Conservation (phyloP, 768 basidiomycete genomes). For the Amanita jacksonii region DNA sequence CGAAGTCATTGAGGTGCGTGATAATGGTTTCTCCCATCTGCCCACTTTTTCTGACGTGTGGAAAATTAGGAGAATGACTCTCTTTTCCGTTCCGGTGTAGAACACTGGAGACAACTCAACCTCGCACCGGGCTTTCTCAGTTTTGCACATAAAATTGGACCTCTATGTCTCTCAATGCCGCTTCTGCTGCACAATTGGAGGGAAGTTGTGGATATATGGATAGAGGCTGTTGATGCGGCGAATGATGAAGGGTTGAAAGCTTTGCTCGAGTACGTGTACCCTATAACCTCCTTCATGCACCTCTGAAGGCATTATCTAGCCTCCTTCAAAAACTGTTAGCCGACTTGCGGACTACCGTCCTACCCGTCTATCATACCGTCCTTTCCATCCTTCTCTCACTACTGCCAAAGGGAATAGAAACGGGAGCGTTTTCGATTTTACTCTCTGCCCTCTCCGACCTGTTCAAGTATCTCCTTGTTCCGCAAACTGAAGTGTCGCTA, state of each 20-base stretch:
- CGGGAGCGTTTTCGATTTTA: conserved; percentile 49
- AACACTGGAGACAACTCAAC: conserved; percentile 74
- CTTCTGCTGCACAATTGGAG: conserved; percentile 74
- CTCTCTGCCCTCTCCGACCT: conserved; percentile 59
- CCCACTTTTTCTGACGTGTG: conserved; percentile 4
- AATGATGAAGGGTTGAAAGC: conserved; percentile 68
- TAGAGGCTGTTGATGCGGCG: conserved; percentile 40
- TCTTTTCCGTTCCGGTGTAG: conserved; percentile 65
- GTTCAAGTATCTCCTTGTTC: conserved; percentile 67
- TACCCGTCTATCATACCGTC: conserved; percentile 49
- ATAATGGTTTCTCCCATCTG: neutral
- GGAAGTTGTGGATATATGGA: conserved; percentile 60
- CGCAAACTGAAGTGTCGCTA: conserved; percentile 35
- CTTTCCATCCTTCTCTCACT: conserved; percentile 47
- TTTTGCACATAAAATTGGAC: conserved; percentile 53
- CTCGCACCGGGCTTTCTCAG: conserved; percentile 64
- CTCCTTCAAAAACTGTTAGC: conserved; percentile 71
- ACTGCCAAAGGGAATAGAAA: conserved; percentile 49
- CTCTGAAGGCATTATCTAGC: conserved; percentile 28
- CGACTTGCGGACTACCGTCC: conserved; percentile 71
- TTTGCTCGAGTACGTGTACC: conserved; percentile 58
- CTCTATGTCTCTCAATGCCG: conserved; percentile 66
- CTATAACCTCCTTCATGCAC: neutral
- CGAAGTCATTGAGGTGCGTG: conserved; percentile 42
- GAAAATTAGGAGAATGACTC: conserved; percentile 80